A percentile compares a stretch with the other conserved stretches of the same genome.
These are phyloP conservation scores for Citrus reticulata DNA, from an alignment of 345 rosid genomes.

Conservation along the genomic window DNA sequence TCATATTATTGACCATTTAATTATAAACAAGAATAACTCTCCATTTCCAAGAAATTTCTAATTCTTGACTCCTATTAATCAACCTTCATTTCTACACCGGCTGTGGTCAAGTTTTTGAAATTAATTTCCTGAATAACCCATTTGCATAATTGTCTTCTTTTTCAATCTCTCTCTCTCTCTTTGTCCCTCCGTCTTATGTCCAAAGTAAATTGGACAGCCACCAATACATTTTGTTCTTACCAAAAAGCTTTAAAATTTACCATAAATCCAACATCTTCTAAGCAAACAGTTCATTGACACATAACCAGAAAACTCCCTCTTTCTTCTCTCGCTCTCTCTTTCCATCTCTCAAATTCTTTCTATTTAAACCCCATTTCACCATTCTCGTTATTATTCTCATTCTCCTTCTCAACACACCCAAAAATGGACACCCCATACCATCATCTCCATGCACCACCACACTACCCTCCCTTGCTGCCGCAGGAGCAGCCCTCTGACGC, in stretches of 20 bases:
- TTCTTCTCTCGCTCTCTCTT: no score
- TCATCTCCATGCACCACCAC: slow-evolving; percentile 6
- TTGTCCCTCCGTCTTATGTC: not conserved
- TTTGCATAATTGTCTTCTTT: no score
- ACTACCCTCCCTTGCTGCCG: slow-evolving; percentile 35
- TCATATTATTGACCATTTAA: not conserved
- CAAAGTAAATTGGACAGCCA: slow-evolving; percentile 20
- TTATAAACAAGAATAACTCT: not conserved
- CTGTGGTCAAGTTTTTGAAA: not conserved
- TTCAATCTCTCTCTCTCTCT: no score
- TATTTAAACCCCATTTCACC: slow-evolving; percentile 6
- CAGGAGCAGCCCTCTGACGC: slow-evolving; percentile 16
- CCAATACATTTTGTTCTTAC: not conserved
- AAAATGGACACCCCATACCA: slow-evolving; percentile 21
- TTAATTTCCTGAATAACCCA: not conserved
- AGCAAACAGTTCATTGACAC: not conserved
- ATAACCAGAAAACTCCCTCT: not conserved
- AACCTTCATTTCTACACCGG: not conserved
- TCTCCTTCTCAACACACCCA: not conserved
- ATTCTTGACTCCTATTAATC: not conserved
- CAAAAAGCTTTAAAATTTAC: not conserved
- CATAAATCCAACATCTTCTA: not conserved
- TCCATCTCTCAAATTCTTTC: not conserved
- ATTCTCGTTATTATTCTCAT: not conserved
- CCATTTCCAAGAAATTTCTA: no score